phyloP scores from a whole-genome alignment of 345 rosid genomes.

The Boechera divaricarpa region DNA sequence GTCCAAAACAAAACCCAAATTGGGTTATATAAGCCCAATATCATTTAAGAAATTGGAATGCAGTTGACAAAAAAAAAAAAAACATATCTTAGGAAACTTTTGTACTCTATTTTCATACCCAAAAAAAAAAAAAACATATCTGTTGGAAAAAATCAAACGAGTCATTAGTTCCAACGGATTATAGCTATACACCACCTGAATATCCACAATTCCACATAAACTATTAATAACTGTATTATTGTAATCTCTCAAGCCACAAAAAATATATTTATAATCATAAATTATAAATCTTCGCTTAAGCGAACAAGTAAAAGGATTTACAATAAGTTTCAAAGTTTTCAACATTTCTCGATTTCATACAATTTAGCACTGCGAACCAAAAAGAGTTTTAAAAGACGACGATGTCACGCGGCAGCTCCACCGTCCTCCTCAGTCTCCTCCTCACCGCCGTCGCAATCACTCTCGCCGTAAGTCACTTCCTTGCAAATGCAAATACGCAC shows the following conservation, averaged over 20 bases:
- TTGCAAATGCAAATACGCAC: neutral
- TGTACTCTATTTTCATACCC: too few relatives aligned
- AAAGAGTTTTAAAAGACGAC: neutral
- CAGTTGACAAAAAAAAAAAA: neutral
- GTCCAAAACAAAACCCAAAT: conserved; percentile 3
- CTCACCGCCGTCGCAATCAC: conserved; percentile 25
- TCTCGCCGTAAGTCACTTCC: conserved; percentile 37
- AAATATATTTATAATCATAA: neutral
- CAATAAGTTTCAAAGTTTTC: conserved; percentile 1
- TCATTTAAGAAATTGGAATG: neutral
- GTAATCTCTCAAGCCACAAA: conserved; percentile 16
- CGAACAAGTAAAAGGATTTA: conserved; percentile 30
- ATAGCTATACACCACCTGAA: conserved; percentile 28
- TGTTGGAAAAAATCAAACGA: conserved; percentile 2
- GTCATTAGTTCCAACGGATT: conserved; percentile 24
- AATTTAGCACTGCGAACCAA: conserved; percentile 15
- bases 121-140: neutral
- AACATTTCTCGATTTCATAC: conserved; percentile 17
- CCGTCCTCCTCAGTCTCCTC: conserved; percentile 29
- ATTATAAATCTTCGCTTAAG: conserved; percentile 15
- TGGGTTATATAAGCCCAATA: conserved; percentile 21
- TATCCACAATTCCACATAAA: conserved; percentile 39
- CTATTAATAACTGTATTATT: conserved; percentile 2
- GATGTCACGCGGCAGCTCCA: conserved; percentile 39
- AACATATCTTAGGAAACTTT: too few relatives aligned